Evolutionary conservation across 768 basidiomycete species (phyloP), one percentile per base, ranked within the genome.

Genomic region (Trametes gibbosa): DNA sequence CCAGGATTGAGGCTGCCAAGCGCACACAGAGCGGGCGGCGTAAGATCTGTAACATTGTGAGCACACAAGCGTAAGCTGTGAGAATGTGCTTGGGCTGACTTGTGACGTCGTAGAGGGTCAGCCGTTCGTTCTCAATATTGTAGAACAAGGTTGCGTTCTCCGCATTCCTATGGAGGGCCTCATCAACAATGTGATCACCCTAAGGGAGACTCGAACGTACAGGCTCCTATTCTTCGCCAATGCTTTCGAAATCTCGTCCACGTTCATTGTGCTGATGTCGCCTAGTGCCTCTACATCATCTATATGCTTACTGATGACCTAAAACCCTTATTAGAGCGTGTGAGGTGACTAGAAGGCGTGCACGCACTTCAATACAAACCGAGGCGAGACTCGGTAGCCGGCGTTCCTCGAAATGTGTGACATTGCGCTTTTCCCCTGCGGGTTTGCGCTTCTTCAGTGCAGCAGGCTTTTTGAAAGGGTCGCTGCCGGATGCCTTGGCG

Each of bases 111-210:
- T 92, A 95, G 39, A 99, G 73, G 0, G 80, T 83, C 34, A 99
- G 76, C 9, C 75, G 79, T 3, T 79, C 78, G 62, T 94, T 89
- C 23, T 81, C 73, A 1, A 83, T 75, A 58, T 86, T 86, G 68
- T 97, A 95, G 74, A 99, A 98, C 12, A 99, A 75, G 23, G 79
- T 81, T 0, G 83, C 91, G 87, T 95, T 59, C 94, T 93, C 56
- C 35, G 19, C 52, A 24, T 45, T 57, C 32, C 57, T 53, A 10
- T 7, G 63, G 2, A 32, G 29, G 41, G 48, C 7, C 14, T 55
- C 14, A 41, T 27, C n/a, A 62, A 23, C 39, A 17, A 14, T 50
- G 48, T 4, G 41, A 39, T 32, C 7, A 54, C 23, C 14, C 2
- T 25, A 14, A 17, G 16, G 19, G 41, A 45, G 17, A 5, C 14